phyloP scores from a whole-genome alignment of 1,139 yeast species.

The Taphrina flavorubra region DNA sequence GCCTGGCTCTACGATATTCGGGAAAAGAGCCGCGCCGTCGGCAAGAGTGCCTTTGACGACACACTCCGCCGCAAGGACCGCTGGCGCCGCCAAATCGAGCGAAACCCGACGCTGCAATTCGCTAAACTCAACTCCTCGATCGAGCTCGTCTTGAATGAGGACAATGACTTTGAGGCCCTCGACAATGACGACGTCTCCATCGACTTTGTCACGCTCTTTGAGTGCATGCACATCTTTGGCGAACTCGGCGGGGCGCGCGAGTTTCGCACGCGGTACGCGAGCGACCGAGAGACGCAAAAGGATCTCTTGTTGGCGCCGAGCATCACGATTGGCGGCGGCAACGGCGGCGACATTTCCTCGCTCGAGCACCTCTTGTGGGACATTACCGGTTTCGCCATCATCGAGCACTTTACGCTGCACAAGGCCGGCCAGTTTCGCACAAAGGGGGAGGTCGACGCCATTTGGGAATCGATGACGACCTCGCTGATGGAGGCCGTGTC shows the following conservation, averaged over 20 bases:
- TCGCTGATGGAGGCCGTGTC: slow-evolving; percentile 48
- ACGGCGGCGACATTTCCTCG: slow-evolving; percentile 48
- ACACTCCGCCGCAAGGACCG: slow-evolving; percentile 61
- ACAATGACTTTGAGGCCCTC: slow-evolving; percentile 54
- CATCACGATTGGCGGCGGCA: slow-evolving; percentile 44
- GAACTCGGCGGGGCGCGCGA: slow-evolving; percentile 69
- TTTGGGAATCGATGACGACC: slow-evolving; percentile 71
- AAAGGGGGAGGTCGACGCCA: slow-evolving; percentile 63
- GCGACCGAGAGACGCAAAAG: slow-evolving; percentile 75
- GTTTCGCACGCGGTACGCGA: slow-evolving; percentile 67
- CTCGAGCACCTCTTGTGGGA: slow-evolving; percentile 65
- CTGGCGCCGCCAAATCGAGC: slow-evolving; percentile 60
- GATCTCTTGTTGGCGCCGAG: slow-evolving; percentile 69
- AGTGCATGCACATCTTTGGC: slow-evolving; percentile 79
- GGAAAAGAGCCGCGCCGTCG: slow-evolving; percentile 65
- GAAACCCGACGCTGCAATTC: slow-evolving; percentile 58
- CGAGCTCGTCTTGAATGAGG: slow-evolving; percentile 67
- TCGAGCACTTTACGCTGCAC: slow-evolving; percentile 70
- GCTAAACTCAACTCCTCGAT: slow-evolving; percentile 85
- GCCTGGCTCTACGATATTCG: slow-evolving; percentile 71
- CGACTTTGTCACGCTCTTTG: slow-evolving; percentile 73
- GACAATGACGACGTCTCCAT: slow-evolving; percentile 58
- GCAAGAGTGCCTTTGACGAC: slow-evolving; percentile 64
- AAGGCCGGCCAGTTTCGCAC: slow-evolving; percentile 57
- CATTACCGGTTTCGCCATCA: slow-evolving; percentile 75